Evolutionary conservation across 2,329 filamentous ascomycete species (phyloP).

Genomic region (Microascus cirrosus): DNA sequence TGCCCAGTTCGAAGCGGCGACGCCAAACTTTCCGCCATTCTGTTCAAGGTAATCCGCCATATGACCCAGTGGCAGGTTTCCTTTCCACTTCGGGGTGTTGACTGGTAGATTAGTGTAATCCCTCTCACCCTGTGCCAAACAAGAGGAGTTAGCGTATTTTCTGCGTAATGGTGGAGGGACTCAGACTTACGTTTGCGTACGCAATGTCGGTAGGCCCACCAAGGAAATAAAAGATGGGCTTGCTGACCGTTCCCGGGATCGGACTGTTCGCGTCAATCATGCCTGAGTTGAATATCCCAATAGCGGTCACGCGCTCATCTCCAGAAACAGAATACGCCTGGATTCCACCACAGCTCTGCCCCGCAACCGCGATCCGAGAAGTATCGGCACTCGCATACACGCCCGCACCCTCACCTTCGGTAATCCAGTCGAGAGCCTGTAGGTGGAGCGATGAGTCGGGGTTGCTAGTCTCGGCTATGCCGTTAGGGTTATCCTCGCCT

Average conservation of each 20-base stretch:
- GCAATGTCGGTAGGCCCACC: neutral
- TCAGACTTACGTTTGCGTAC: neutral
- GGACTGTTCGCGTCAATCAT: neutral
- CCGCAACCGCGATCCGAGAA: neutral
- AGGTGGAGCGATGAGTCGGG: neutral
- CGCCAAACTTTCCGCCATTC: neutral
- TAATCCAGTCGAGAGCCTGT: neutral
- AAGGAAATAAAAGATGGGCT: neutral
- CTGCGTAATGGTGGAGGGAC: neutral
- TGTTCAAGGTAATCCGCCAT: neutral
- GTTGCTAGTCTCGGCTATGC: neutral
- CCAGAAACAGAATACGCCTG: neutral
- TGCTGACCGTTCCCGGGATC: neutral
- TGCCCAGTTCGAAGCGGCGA: neutral
- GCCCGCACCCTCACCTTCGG: neutral
- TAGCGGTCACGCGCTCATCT: neutral
- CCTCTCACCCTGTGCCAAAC: neutral
- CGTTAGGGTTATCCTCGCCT: neutral
- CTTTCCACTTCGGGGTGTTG: neutral
- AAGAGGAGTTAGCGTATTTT: neutral
- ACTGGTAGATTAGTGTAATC: neutral
- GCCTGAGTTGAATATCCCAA: neutral
- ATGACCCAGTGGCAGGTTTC: neutral
- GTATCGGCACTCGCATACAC: neutral
- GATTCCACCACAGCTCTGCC: neutral